These are phyloP conservation scores for Leishmania braziliensis DNA, from an alignment of 208 protist genomes.

Conservation along the genomic window DNA sequence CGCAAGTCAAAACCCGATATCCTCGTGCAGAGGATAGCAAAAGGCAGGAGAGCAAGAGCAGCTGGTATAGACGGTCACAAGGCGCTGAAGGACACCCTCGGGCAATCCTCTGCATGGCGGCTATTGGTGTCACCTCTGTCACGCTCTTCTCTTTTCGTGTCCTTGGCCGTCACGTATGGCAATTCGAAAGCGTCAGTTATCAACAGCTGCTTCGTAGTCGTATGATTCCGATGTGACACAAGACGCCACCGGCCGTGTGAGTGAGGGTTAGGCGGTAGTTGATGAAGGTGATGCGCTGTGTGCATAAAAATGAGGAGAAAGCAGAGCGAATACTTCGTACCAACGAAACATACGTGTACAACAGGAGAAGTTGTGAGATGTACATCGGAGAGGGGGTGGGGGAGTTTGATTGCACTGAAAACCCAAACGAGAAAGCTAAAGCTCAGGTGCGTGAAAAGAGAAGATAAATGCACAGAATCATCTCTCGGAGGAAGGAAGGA, in stretches of 20 bases:
- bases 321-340: too few species aligned
- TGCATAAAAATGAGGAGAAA: background rate
- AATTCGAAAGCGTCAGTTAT: background rate
- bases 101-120: background rate
- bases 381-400: background rate
- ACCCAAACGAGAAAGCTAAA: background rate
- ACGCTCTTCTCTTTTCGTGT: background rate
- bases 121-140: background rate
- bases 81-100: background rate
- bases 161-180: background rate
- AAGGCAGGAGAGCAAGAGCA: background rate
- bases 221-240: background rate
- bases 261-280: background rate
- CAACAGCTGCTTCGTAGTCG: background rate
- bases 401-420: background rate
- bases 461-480: background rate
- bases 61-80: background rate
- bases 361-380: background rate
- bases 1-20: background rate
- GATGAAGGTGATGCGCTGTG: background rate
- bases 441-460: background rate
- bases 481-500: background rate
- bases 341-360: background rate
- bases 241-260: background rate
- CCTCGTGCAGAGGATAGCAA: background rate